Conservation (phyloP, 2,329 filamentous ascomycete species). For the Colletotrichum liaoningense region DNA sequence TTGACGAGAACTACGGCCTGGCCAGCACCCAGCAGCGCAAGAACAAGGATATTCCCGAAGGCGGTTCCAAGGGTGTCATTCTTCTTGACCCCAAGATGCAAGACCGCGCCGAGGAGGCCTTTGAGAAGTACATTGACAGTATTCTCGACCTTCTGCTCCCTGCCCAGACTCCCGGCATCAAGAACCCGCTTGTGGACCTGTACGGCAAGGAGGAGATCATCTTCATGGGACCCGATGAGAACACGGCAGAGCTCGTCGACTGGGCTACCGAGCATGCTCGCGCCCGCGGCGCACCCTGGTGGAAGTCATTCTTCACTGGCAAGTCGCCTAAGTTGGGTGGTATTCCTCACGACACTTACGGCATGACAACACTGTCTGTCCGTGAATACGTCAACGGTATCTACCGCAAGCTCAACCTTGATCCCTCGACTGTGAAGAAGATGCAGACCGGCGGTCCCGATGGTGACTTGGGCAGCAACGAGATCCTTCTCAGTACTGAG, state of each 20-base stretch:
- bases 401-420: conserved; percentile 94
- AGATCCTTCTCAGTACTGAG: conserved; percentile 95
- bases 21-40: conserved; percentile 99
- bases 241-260: conserved; percentile 95
- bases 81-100: conserved; percentile 94
- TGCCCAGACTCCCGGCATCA: conserved; percentile 93
- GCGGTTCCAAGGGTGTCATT: conserved; percentile 97
- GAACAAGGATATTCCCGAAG: conserved; percentile 99
- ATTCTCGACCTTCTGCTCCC: conserved; percentile 95
- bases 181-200: conserved; percentile 96
- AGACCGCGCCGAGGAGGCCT: conserved; percentile 90
- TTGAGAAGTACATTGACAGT: conserved; percentile 99
- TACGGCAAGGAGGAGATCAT: conserved; percentile 96
- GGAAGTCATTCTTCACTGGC: conserved; percentile 99
- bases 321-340: conserved; percentile 96
- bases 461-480: conserved; percentile 96
- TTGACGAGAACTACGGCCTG: conserved; percentile 98
- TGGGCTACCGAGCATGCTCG: conserved; percentile 99
- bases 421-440: conserved; percentile 87
- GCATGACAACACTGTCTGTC: conserved; percentile 97
- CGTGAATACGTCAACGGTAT: conserved; percentile 97
- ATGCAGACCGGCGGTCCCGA: conserved; percentile 98
- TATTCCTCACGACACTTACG: conserved; percentile 95
- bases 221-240: conserved; percentile 99
- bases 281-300: conserved; percentile 90